phyloP scores from a whole-genome alignment of 257 asterid genomes.

The Ilex aquifolium region DNA sequence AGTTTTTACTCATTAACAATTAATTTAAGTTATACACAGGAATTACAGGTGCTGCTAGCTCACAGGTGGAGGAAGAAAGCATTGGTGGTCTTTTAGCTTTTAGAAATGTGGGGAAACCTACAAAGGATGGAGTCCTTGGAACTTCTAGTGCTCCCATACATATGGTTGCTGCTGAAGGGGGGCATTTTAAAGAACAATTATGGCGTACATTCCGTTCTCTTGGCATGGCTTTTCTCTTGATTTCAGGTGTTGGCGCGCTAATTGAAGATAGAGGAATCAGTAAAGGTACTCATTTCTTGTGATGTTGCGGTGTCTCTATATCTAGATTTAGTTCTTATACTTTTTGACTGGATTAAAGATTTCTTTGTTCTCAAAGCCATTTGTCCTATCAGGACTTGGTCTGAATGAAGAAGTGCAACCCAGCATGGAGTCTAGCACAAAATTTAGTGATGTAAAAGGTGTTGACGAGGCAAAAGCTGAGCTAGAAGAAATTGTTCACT shows the following conservation, averaged over 20 bases:
- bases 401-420: slow-evolving; percentile 89
- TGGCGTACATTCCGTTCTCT: slow-evolving; percentile 89
- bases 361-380: slow-evolving; percentile 9
- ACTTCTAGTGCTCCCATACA: slow-evolving; percentile 88
- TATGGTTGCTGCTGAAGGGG: slow-evolving; percentile 86
- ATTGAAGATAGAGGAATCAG: slow-evolving; percentile 86
- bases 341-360: slow-evolving; percentile 3
- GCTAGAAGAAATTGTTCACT: slow-evolving; percentile 94
- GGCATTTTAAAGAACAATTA: slow-evolving; percentile 75
- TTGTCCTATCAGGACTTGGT: slow-evolving; percentile 58
- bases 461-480: slow-evolving; percentile 96
- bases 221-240: slow-evolving; percentile 68
- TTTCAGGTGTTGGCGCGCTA: slow-evolving; percentile 83
- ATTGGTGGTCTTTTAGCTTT: slow-evolving; percentile 63
- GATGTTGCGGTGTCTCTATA: neutral
- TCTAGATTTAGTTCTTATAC: slow-evolving; percentile 7
- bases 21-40: slow-evolving; percentile 32
- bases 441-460: slow-evolving; percentile 89
- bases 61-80: slow-evolving; percentile 51
- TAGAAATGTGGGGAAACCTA: slow-evolving; percentile 56
- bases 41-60: slow-evolving; percentile 36
- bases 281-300: slow-evolving; percentile 48
- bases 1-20: slow-evolving; percentile 4
- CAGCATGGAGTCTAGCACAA: slow-evolving; percentile 72
- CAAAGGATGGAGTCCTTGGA: slow-evolving; percentile 76